These are phyloP conservation scores for Pouteria glomerata DNA, from an alignment of 148 eudicot species.

Conservation along the genomic window DNA sequence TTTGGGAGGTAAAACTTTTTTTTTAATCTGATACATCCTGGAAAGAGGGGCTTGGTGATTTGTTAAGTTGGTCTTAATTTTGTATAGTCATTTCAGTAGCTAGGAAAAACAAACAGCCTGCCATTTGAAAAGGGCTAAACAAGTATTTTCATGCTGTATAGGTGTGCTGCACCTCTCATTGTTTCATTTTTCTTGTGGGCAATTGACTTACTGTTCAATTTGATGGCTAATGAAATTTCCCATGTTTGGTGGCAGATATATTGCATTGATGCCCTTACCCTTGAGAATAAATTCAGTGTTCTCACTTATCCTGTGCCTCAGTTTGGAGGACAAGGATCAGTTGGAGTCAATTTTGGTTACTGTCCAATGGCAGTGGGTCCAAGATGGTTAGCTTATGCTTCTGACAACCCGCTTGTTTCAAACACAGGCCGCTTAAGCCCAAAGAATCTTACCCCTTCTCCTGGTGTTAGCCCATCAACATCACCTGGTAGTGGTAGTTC, in stretches of 20 bases:
- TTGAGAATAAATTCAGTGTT: conserved; percentile 34
- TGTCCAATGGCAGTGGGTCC: conserved; percentile 51
- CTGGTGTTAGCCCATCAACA: conserved; percentile 30
- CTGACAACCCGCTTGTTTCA: conserved; percentile 23
- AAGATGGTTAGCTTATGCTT: conserved; percentile 48
- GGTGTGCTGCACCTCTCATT: background rate
- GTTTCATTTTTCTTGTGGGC: background rate
- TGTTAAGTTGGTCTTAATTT: background rate
- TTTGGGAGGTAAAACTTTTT: too few relatives aligned
- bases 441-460: conserved; percentile 32
- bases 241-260: conserved; percentile 26
- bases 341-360: conserved; percentile 31
- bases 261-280: conserved; percentile 40
- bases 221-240: background rate
- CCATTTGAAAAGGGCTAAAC: background rate
- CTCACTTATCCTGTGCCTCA: conserved; percentile 40
- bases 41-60: background rate
- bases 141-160: conserved; percentile 4
- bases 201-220: background rate
- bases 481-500: conserved; percentile 26
- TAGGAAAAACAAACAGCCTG: background rate
- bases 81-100: background rate
- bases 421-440: conserved; percentile 34
- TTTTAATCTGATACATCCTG: too few relatives aligned
- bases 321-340: conserved; percentile 27